Evolutionary conservation across 768 basidiomycete species (phyloP).

Genomic region (Chiua virens): DNA sequence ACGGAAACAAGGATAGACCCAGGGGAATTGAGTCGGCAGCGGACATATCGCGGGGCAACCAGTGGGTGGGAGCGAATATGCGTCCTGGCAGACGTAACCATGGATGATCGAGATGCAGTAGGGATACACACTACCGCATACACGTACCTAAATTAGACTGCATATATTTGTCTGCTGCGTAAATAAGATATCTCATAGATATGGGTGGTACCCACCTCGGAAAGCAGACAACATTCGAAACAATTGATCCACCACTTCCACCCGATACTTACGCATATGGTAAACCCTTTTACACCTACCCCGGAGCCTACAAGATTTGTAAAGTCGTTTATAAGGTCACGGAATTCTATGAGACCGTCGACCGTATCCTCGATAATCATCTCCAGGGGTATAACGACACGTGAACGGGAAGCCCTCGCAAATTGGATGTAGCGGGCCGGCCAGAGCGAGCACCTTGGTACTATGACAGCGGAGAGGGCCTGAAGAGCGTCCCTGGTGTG

Average conservation of each 20-base stretch:
- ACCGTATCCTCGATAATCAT: constrained; percentile 37
- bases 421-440: constrained; percentile 36
- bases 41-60: not conserved
- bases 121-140: constrained; percentile 4
- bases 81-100: not conserved
- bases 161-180: not conserved
- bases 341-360: constrained; percentile 44
- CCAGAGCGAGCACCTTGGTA: constrained; percentile 47
- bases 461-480: constrained; percentile 42
- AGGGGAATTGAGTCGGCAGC: constrained; percentile 3
- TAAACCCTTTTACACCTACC: constrained; percentile 38
- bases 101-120: not conserved
- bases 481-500: constrained; percentile 27
- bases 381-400: constrained; percentile 34
- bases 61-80: not conserved
- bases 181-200: not conserved
- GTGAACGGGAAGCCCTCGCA: constrained; percentile 24
- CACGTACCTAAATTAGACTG: constrained; percentile 25
- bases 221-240: constrained; percentile 35
- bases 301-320: constrained; percentile 36
- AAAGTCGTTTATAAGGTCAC: constrained; percentile 40
- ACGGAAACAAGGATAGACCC: constrained; percentile 9
- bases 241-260: constrained; percentile 34
- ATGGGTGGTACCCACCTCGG: constrained; percentile 19
- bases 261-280: constrained; percentile 34